Percentiles rank a stretch among this genome's conserved stretches.
Conservation (phyloP, 1,284 basidiomycete species). For the Leccinum ambiguum region DNA sequence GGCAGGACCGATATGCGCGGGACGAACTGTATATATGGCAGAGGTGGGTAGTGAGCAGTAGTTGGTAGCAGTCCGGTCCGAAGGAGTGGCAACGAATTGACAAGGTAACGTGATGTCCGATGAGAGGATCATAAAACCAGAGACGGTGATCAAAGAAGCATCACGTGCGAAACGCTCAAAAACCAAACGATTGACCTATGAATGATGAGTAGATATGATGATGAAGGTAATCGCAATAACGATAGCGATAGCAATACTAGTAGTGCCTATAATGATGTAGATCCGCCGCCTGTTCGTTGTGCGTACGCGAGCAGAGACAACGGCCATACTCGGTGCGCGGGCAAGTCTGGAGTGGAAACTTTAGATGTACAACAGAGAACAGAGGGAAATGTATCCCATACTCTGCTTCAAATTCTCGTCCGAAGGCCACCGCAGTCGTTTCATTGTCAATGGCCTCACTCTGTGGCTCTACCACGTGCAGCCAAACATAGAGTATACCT, state of each 20-base stretch:
- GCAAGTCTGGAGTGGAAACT: constrained; percentile 48
- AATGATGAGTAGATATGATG: background rate
- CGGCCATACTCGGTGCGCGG: constrained; percentile 37
- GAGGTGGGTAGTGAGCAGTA: background rate
- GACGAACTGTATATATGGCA: too few species aligned
- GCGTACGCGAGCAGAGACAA: too few species aligned
- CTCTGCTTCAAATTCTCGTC: constrained; percentile 84
- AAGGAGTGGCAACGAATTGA: background rate
- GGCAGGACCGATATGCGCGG: too few species aligned
- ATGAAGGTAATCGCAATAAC: background rate
- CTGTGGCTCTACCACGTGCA: too few species aligned
- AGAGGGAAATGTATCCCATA: constrained; percentile 29
- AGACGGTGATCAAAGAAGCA: too few species aligned
- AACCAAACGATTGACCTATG: background rate
- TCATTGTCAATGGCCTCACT: too few species aligned
- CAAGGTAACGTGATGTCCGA: background rate
- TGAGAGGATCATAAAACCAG: background rate
- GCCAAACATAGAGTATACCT: too few species aligned
- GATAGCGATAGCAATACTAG: background rate
- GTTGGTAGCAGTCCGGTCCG: background rate
- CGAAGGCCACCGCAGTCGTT: constrained; percentile 58
- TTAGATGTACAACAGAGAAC: constrained; percentile 15
- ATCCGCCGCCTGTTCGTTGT: constrained; percentile 1
- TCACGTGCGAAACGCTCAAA: background rate
- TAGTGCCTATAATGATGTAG: background rate